Conservation (phyloP, 75 land plant genomes). For the Sequoiadendron giganteum region DNA sequence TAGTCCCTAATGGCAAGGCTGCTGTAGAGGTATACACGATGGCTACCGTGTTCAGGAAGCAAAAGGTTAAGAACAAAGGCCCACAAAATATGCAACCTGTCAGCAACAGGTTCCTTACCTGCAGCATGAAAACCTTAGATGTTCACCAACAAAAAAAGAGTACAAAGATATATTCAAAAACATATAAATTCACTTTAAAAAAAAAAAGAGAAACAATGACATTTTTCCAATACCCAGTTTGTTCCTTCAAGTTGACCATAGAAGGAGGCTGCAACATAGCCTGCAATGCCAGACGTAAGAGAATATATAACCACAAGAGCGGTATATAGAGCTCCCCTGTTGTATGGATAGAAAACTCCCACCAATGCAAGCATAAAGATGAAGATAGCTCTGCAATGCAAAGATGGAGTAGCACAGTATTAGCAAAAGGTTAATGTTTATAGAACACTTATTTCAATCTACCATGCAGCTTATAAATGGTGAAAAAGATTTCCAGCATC, state of each 20-base stretch:
- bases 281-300: slow-evolving; percentile 78
- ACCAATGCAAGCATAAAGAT: slow-evolving; percentile 62
- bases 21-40: slow-evolving; percentile 65
- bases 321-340: slow-evolving; percentile 70
- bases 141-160: neutral
- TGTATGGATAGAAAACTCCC: slow-evolving; percentile 74
- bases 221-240: slow-evolving; percentile 50
- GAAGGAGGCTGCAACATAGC: slow-evolving; percentile 62
- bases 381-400: slow-evolving; percentile 45
- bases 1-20: slow-evolving; percentile 75
- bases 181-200: slow-evolving; percentile 8
- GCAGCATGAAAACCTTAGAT: slow-evolving; percentile 2
- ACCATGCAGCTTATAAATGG: neutral
- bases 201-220: neutral
- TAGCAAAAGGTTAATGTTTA: neutral
- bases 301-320: slow-evolving; percentile 72
- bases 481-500: neutral
- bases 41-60: slow-evolving; percentile 70
- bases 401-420: neutral
- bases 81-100: slow-evolving; percentile 71
- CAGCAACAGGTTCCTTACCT: slow-evolving; percentile 55
- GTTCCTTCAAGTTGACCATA: slow-evolving; percentile 67
- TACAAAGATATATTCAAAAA: neutral
- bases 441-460: neutral
- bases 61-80: slow-evolving; percentile 68